Base-by-base conservation (phyloP, 1,139 yeast genomes). In the Pichia sp. region DNA sequence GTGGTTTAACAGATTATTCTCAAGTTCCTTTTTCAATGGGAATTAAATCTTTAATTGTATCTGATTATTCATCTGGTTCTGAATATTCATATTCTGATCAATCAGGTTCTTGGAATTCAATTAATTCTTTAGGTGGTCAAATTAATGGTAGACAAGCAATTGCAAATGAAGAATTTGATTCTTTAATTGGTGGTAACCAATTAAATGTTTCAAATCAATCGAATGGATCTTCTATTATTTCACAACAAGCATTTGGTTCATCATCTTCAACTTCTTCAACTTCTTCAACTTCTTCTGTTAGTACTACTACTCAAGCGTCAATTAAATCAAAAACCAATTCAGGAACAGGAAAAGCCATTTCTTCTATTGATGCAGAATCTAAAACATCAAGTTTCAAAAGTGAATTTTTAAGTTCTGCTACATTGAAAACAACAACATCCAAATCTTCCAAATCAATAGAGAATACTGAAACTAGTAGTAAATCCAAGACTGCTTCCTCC, bases 11-110 rank as follows among this genome's bases (percentile, higher is more conserved):
- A 7, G 74, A 77, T 58, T 77, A 73, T 56, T 55, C 70, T 18
- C 56, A 72, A 26, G 78, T 74, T 29, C 81, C 82, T 40, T 78
- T 75, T 56, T 64, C 80, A 37, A 86, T 86, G 86, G 63, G 74
- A 56, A 75, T 89, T 54, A 73, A 82, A 59, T 71, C 75, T 5
- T 60, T 88, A 40, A 66, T 74, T 40, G 86, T 86, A 25, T 70
- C 80, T 35, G 96, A 89, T 66, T 89, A 88, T 66, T 87, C 96
- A 3, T 74, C 87, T 25, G 96, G 97, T 40, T 60, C 74, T 1
- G 74, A 75, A 53, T 88, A 89, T 66, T 62, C 71, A 42, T 88
- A 87, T 65, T 65, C 74, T 43, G 92, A 81, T 60, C 69, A 72
- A 43, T 64, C 82, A 27, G 96, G 96, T 34, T 60, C 66, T 36